Percentiles rank a stretch among this genome's conserved stretches.
phyloP scores from a whole-genome alignment of 495 filamentous ascomycete genomes.

The Xylaria longipes region DNA sequence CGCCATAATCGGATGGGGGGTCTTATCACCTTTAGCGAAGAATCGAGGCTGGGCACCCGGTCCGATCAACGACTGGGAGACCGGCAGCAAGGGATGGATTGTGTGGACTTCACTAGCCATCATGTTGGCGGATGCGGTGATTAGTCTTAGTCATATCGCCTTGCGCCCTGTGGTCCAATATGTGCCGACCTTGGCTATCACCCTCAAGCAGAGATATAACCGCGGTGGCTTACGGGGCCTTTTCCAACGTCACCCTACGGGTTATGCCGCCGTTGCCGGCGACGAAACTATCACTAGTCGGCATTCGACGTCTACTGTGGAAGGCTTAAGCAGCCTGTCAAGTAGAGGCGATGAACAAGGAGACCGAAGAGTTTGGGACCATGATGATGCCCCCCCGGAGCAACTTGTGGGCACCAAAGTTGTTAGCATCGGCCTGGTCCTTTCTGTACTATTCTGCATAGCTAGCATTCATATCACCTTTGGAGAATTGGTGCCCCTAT shows the following conservation, averaged over 20 bases:
- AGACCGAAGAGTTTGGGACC: conserved; percentile 42
- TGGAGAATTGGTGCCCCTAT: conserved; percentile 67
- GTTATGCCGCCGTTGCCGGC: conserved; percentile 28
- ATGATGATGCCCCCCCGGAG: conserved; percentile 79
- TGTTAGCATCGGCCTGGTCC: conserved; percentile 73
- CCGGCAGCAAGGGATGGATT: conserved; percentile 96
- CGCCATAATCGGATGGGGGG: conserved; percentile 86
- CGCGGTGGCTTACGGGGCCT: conserved; percentile 30
- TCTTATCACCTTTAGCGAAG: conserved; percentile 90
- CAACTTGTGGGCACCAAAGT: conserved; percentile 78
- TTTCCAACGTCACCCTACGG: conserved; percentile 26
- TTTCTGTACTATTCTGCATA: conserved; percentile 82
- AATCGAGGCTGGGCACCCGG: conserved; percentile 87
- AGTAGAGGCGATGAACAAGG: conserved; percentile 2
- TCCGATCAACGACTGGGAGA: conserved; percentile 82
- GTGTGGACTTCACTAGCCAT: conserved; percentile 95
- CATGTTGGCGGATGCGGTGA: conserved; percentile 92
- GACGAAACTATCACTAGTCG: conserved; percentile 33
- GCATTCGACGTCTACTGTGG: conserved; percentile 24
- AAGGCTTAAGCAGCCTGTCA: conserved; percentile 19
- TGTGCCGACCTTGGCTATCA: conserved; percentile 25
- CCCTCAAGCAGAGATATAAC: conserved; percentile 28
- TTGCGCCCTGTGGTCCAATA: conserved; percentile 58
- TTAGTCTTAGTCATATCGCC: conserved; percentile 84
- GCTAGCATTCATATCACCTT: conserved; percentile 81